phyloP scores from a whole-genome alignment of 2,329 filamentous ascomycete genomes.

The Neofusicoccum kwambonambiense region DNA sequence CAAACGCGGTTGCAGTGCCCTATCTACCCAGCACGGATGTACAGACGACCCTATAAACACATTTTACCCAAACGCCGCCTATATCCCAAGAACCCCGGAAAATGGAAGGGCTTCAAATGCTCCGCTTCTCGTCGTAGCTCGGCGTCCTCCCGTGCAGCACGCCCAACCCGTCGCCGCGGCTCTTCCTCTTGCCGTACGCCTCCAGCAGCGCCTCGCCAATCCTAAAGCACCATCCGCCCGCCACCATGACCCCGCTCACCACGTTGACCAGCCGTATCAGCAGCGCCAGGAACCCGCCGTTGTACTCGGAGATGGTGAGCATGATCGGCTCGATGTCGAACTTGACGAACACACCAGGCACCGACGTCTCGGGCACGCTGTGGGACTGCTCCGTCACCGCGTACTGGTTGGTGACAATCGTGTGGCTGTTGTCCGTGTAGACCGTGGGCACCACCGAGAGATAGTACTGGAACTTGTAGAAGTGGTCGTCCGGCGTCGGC shows the following conservation, averaged over 20 bases:
- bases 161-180: slow-evolving; percentile 45
- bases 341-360: slow-evolving; percentile 96
- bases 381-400: slow-evolving; percentile 88
- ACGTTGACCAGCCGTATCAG: slow-evolving; percentile 86
- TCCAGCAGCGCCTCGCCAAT: slow-evolving; percentile 72
- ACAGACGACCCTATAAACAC: background rate
- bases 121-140: slow-evolving; percentile 15
- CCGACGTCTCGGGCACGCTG: slow-evolving; percentile 63
- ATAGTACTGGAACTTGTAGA: slow-evolving; percentile 98
- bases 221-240: slow-evolving; percentile 90
- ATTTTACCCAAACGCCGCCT: slow-evolving; percentile 4
- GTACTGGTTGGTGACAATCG: slow-evolving; percentile 94
- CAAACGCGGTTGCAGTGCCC: background rate
- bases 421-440: slow-evolving; percentile 63
- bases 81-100: background rate
- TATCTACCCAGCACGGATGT: slow-evolving; percentile 3
- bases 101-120: background rate
- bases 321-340: slow-evolving; percentile 97
- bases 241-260: slow-evolving; percentile 84
- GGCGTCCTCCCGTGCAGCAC: slow-evolving; percentile 35
- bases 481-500: slow-evolving; percentile 55
- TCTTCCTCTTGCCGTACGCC: slow-evolving; percentile 43
- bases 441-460: slow-evolving; percentile 91
- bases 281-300: slow-evolving; percentile 71
- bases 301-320: slow-evolving; percentile 78